These are phyloP conservation scores for Bathelium albidoporum DNA, from an alignment of 495 filamentous ascomycete species.

Conservation along the genomic window DNA sequence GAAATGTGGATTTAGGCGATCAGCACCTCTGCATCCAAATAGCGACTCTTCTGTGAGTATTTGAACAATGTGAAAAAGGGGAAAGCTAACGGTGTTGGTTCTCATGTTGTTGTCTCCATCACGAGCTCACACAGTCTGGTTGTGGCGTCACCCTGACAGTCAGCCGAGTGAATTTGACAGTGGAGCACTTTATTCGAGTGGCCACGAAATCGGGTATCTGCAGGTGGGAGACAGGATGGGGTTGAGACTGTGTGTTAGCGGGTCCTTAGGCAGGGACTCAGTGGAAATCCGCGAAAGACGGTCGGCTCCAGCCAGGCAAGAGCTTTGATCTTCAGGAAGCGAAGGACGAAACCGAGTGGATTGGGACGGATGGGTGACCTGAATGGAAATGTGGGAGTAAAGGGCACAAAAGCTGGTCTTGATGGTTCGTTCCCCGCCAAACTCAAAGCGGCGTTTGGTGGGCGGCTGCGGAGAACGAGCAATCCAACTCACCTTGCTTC, in stretches of 20 bases:
- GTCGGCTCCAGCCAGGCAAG: neutral
- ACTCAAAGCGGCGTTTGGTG: slow-evolving; percentile 5
- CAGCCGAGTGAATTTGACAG: neutral
- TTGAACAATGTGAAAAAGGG: neutral
- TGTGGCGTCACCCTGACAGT: neutral
- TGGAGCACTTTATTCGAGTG: neutral
- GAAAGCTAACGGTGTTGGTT: neutral
- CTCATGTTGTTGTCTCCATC: neutral
- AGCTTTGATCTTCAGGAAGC: neutral
- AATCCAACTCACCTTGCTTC: neutral
- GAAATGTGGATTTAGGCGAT: neutral
- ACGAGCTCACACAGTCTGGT: neutral
- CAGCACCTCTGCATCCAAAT: neutral
- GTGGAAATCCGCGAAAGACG: neutral
- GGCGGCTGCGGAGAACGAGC: slow-evolving; percentile 1
- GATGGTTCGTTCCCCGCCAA: neutral
- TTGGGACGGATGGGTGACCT: neutral
- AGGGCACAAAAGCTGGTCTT: neutral
- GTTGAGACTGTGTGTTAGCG: neutral
- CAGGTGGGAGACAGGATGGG: neutral
- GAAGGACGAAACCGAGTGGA: neutral
- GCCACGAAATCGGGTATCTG: neutral
- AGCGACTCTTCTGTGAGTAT: neutral
- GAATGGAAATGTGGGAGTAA: neutral
- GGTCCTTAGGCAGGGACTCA: neutral